Base-by-base conservation (phyloP, 139 green algal genomes). In the Chlamydomonas sphaeroides region DNA sequence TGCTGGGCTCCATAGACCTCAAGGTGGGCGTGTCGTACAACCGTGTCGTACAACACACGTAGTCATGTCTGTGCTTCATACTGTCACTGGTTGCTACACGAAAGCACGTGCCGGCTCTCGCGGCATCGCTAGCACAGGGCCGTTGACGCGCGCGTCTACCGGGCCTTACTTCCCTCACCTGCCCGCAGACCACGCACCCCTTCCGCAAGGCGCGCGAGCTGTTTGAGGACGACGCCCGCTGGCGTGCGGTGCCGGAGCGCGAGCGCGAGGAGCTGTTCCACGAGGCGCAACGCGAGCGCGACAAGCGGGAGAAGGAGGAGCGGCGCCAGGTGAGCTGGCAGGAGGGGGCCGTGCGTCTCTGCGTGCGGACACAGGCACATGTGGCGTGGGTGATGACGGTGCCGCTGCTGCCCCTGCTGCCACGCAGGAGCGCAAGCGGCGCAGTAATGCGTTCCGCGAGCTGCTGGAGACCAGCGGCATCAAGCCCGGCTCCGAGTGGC, bases 171-270 rank as follows among this genome's bases (percentile, higher is more conserved):
- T n/a, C n/a, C n/a, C n/a, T n/a, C n/a, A n/a, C n/a, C n/a, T n/a
- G n/a, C 38, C 10, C 10, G 18, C 74, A 92, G 68, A 85, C 65
- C 30, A 86, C 74, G 23, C 83, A 84, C 48, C 88, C 73, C 82
- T 85, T 86, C 78, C 80, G 85, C 18, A 85, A 88, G 59, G 92
- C 91, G 20, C 68, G 68, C 38, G 79, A 89, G 53, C 63, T 93
- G 56, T 88, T 94, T 75, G 87, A 94, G 73, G 83, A 89, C 10
- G 91, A 96, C 49, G 23, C 84, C 7, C 77, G 92, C n/a, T 96
- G 87, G 87, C 89, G 89, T 82, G 88, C 89, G 78, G 80, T 88
- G 38, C 83, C 87, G 32, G 83, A 87, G 71, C 78, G 85, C 5
- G 86, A 89, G 74, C 80, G 79, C 7, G 88, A 92, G 88, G 87